These are phyloP conservation scores for Aspergillus nanangensis DNA, from an alignment of 495 filamentous ascomycete genomes.

Conservation along the genomic window DNA sequence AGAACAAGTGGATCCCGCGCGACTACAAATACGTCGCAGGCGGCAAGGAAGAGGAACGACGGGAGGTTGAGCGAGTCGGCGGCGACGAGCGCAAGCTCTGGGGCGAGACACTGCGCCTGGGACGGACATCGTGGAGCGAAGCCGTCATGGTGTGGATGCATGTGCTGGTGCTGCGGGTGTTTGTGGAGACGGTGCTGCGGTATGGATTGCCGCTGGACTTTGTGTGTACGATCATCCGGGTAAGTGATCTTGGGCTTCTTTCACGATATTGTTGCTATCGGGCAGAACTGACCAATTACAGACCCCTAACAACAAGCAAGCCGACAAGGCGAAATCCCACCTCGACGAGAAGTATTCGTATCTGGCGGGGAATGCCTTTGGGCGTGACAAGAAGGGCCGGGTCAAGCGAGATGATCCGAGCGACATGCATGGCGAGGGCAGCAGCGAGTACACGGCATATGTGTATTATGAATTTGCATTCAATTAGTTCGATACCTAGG, in stretches of 20 bases:
- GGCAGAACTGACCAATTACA: conserved; percentile 29
- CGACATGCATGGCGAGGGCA: conserved; percentile 74
- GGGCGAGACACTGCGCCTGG: conserved; percentile 84
- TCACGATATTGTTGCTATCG: neutral
- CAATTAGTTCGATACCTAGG: conserved; percentile 23
- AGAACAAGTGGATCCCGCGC: conserved; percentile 87
- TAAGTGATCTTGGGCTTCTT: conserved; percentile 50
- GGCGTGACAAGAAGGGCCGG: conserved; percentile 87
- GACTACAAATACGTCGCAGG: conserved; percentile 92
- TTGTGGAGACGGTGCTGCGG: conserved; percentile 92
- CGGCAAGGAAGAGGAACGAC: conserved; percentile 79
- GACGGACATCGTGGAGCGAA: conserved; percentile 86
- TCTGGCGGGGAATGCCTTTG: conserved; percentile 91
- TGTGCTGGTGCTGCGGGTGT: conserved; percentile 83
- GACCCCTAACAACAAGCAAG: conserved; percentile 71
- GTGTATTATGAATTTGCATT: conserved; percentile 96
- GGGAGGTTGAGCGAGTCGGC: conserved; percentile 73
- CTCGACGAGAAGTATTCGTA: conserved; percentile 89
- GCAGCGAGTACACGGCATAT: conserved; percentile 87
- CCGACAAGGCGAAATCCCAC: conserved; percentile 72
- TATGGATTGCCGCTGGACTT: conserved; percentile 90
- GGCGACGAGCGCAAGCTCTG: conserved; percentile 82
- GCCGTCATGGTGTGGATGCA: conserved; percentile 93
- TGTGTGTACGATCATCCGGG: conserved; percentile 77
- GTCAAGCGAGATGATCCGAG: conserved; percentile 84